phyloP scores from a whole-genome alignment of 2,329 filamentous ascomycete genomes.

The Colletotrichum theobromicola region DNA sequence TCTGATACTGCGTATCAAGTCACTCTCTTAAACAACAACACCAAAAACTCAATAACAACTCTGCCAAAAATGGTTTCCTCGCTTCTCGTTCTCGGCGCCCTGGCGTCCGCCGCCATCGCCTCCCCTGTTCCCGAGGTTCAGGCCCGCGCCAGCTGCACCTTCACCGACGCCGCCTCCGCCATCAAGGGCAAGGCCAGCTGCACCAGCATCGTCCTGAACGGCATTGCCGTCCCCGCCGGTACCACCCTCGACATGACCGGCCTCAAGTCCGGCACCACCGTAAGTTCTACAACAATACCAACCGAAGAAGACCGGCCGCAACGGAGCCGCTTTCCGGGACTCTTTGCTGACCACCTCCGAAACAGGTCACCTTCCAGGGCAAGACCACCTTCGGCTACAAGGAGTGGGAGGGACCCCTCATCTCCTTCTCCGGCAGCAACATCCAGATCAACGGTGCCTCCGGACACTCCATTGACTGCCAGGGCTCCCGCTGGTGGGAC shows the following conservation, averaged over 20 bases:
- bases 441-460: constrained; percentile 58
- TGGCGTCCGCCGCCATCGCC: constrained; percentile 29
- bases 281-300: neutral
- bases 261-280: constrained; percentile 52
- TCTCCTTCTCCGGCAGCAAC: constrained; percentile 62
- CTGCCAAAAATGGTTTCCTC: constrained; percentile 15
- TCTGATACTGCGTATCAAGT: constrained; percentile 13
- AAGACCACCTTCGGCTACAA: constrained; percentile 71
- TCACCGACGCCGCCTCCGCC: constrained; percentile 54
- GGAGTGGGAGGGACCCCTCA: constrained; percentile 69
- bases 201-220: constrained; percentile 56
- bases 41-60: neutral
- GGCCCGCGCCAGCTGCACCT: constrained; percentile 50
- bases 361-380: constrained; percentile 63
- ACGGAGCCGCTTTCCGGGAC: neutral
- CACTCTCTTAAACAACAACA: neutral
- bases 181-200: constrained; percentile 55
- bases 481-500: constrained; percentile 67
- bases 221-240: constrained; percentile 61
- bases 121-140: constrained; percentile 21
- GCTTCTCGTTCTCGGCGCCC: constrained; percentile 30
- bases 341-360: constrained; percentile 24
- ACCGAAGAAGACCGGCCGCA: neutral
- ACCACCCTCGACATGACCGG: constrained; percentile 62
- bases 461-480: constrained; percentile 60